These are phyloP conservation scores for Apophysomyces trapeziformis DNA, from an alignment of 371 early-diverging fungal species.

Conservation along the genomic window DNA sequence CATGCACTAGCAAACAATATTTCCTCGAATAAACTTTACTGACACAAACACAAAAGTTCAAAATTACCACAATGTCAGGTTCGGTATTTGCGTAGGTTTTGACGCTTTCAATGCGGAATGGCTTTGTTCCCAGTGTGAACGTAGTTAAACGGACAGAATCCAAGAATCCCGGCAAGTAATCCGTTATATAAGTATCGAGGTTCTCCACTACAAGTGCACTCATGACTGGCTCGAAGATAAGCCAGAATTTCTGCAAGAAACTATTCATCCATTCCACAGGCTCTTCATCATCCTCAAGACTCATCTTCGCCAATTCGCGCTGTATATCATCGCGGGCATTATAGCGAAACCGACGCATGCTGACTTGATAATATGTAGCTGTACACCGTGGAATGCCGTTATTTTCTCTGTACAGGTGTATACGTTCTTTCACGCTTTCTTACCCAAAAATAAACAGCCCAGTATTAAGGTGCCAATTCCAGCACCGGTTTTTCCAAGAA, in stretches of 20 bases:
- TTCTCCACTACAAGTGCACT: conserved; percentile 77
- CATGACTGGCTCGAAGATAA: conserved; percentile 92
- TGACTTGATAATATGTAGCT: conserved; percentile 73
- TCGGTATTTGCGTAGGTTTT: conserved; percentile 76
- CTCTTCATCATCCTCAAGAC: conserved; percentile 68
- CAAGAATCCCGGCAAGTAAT: conserved; percentile 86
- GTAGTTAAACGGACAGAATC: conserved; percentile 89
- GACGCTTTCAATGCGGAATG: conserved; percentile 91
- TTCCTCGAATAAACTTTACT: too few species aligned
- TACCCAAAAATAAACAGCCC: conserved; percentile 52
- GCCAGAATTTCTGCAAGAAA: conserved; percentile 87
- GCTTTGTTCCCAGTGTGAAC: conserved; percentile 96
- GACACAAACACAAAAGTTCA: too few species aligned
- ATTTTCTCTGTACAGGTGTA: not conserved
- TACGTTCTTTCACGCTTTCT: not conserved
- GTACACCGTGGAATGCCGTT: conserved; percentile 1
- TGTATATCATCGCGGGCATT: conserved; percentile 71
- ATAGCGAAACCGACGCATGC: conserved; percentile 64
- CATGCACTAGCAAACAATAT: conserved; percentile 65
- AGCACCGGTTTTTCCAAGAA: conserved; percentile 39
- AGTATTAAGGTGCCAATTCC: conserved; percentile 49
- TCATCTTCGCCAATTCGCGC: conserved; percentile 57
- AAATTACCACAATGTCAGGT: conserved; percentile 78
- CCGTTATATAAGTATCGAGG: conserved; percentile 75
- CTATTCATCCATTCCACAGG: conserved; percentile 97